Evolutionary conservation across 805 yeast species (phyloP), one percentile per base, ranked within the genome.

Genomic region (Saccharomycopsis lassenensis): DNA sequence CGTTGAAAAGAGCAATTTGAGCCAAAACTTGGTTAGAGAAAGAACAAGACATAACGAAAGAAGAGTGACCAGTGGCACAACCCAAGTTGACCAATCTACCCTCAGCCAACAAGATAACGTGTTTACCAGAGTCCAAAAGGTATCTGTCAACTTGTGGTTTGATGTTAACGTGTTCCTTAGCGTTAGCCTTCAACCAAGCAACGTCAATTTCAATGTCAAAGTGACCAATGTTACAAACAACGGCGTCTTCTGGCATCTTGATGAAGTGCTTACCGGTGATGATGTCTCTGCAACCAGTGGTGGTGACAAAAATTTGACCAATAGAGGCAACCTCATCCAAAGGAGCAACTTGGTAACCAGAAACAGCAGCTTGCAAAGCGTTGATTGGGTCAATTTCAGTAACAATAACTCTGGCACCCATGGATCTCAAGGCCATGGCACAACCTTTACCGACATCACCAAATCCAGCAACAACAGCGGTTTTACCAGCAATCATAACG

Each of bases 401-500:
- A 57, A 89, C 86, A 50, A 91, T 74, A 54, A 89, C 98, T 67
- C 95, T 83, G 51, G 98, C 95, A 72, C 98, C 98, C 96, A 89
- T 87, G 61, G 93, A 87, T 69, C 84, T 80, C 57, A 91, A 77
- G 50, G 98, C 95, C 84, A 86, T 81, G 63, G 95, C 96, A 77
- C 98, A 89, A 65, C 98, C 98, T 73, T 89, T 89, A 72, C 98
- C 98, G 59, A 89, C 98, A 62, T 89, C 98, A 77, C 98, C 98
- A 73, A 78, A 89, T 69, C 98, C 98, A 46, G 95, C 96, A 55
- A 89, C 97, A 55, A 89, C 93, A 46, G 97, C 94, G 59, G 84
- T 91, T 74, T 89, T 89, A 71, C 98, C 98, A 52, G 96, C 97
- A 59, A 89, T 80, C 97, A 89, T 91, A 55, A 89, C 97, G 59